phyloP scores from a whole-genome alignment of 257 asterid species.

The Scutellaria galericulata region DNA sequence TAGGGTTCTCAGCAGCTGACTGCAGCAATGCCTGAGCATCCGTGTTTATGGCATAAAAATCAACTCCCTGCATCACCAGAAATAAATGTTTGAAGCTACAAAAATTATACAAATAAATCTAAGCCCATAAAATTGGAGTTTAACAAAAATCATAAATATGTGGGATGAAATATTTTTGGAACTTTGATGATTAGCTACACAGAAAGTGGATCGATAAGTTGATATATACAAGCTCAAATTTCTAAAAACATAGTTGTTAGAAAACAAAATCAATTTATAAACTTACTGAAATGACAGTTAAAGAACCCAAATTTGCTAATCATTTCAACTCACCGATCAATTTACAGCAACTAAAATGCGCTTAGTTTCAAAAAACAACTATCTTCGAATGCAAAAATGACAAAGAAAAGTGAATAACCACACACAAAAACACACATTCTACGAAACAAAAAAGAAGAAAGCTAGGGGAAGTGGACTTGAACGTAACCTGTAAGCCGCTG shows the following conservation, averaged over 20 bases:
- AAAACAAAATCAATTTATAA: not conserved
- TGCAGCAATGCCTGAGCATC: conserved; percentile 93
- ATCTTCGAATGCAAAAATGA: not conserved
- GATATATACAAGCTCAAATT: not conserved
- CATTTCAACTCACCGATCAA: not conserved
- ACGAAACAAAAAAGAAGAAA: not conserved
- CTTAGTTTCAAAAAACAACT: not conserved
- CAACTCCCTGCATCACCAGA: conserved; percentile 75
- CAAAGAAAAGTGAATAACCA: not conserved
- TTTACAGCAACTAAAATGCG: not conserved
- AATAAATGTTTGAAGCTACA: conserved; percentile 31
- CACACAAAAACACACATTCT: too few relatives aligned
- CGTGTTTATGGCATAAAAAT: conserved; percentile 92
- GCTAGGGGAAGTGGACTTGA: conserved; percentile 10
- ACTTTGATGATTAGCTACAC: too few relatives aligned
- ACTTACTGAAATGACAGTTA: not conserved
- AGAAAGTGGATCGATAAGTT: not conserved
- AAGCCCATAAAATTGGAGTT: not conserved
- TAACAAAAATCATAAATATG: not conserved
- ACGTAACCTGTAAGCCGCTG: conserved; percentile 80
- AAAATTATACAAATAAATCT: not conserved
- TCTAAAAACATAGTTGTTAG: not conserved
- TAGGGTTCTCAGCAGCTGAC: conserved; percentile 86
- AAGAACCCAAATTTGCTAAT: not conserved
- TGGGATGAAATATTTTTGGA: not conserved